Base-by-base conservation (phyloP, 1,139 yeast species). In the Nakaseomyces sp. region DNA sequence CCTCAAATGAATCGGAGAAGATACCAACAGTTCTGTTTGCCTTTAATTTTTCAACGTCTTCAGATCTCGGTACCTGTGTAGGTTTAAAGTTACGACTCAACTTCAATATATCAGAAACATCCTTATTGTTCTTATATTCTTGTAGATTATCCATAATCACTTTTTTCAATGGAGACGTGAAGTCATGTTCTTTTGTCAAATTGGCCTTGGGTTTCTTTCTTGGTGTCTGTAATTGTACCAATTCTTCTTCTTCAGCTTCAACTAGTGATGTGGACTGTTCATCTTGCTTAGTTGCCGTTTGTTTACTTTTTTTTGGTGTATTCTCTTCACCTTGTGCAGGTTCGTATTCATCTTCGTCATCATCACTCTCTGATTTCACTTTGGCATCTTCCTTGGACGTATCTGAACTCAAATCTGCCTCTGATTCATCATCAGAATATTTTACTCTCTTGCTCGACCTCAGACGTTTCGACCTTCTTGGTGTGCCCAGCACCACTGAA, bases 1-100 rank as follows among this genome's bases (percentile, higher is more conserved):
- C 96, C 60, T 87, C 96, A 32, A 81, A 76, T 0, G 96, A 96
- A 56, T 87, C 96, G 36, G 81, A 66, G 57, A 85, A 87, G 40
- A 84, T 72, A 0, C 86, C 77, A 38, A 73, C 67, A 41, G 72
- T 79, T 47, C 73, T 79, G 29, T 69, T 64, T 30, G 62, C 63
- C 19, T 56, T 54, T 10, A 59, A 58, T 25, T 25, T 38, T 17
- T 39, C 42, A 19, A 37, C 43, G 28, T 67, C 69, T 5, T 64
- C 60, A 18, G 70, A 68, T 28, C 66, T 48, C 3, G 73, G 72
- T 20, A 35, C 38, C 15, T 28, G 33, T 0, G 72, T 60, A 8
- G 68, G 64, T 2, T 55, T 61, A 52, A 60, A 67, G 50, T 52
- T 53, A 28, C 60, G 49, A 49, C 63, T 50, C 58, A 49, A 49